Percentiles rank a stretch among this genome's conserved stretches.
phyloP scores from a whole-genome alignment of 257 asterid species.

The Fraxinus excelsior region DNA sequence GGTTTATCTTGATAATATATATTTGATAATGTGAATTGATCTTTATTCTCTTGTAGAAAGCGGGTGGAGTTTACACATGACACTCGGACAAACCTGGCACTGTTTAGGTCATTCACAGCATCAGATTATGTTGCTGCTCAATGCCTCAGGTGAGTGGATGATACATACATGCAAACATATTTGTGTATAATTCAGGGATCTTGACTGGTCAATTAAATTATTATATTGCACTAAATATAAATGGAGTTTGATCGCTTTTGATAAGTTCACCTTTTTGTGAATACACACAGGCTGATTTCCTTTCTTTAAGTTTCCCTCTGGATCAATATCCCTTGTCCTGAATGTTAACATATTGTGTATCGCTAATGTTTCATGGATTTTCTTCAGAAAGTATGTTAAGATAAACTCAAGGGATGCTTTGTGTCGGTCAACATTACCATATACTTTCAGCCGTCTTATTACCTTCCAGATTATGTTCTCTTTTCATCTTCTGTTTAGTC shows the following conservation, averaged over 20 bases:
- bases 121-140: conserved; percentile 96
- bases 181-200: background rate
- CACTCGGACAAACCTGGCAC: conserved; percentile 80
- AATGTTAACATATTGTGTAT: background rate
- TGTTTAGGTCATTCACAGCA: conserved; percentile 86
- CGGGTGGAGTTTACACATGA: conserved; percentile 63
- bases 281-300: background rate
- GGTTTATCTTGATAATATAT: background rate
- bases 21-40: conserved; percentile 25
- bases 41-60: conserved; percentile 47
- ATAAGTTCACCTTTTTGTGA: background rate
- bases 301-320: background rate
- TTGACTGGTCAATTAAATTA: background rate
- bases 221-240: background rate
- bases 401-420: background rate
- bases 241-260: background rate
- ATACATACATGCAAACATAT: background rate
- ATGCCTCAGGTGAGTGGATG: conserved; percentile 66
- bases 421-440: background rate
- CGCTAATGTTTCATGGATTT: background rate
- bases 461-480: background rate
- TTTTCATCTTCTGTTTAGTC: conserved; percentile 2
- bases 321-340: conserved; percentile 4
- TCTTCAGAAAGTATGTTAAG: background rate
- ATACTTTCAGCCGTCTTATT: background rate